phyloP scores from a whole-genome alignment of 139 green algal genomes.

The Chlamydomonas sphaeroides region DNA sequence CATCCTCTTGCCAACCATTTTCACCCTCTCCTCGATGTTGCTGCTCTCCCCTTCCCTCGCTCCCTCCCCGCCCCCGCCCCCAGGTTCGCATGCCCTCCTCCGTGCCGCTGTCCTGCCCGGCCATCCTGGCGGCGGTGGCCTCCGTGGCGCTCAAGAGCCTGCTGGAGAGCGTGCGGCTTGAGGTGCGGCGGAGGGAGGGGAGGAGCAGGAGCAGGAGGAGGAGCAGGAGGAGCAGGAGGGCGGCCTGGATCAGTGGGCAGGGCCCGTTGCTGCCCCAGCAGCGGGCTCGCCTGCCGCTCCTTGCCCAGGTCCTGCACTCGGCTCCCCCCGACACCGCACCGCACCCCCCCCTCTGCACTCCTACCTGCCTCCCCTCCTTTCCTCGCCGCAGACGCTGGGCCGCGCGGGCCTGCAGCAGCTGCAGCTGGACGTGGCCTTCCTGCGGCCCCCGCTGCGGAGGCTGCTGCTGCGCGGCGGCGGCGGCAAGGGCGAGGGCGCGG shows the following conservation, averaged over 20 bases:
- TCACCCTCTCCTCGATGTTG: too few relatives aligned
- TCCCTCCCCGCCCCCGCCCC: neutral
- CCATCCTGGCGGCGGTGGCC: slow-evolving; percentile 65
- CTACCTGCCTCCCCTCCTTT: neutral
- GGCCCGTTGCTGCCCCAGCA: too few relatives aligned
- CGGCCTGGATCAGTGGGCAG: too few relatives aligned
- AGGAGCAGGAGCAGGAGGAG: neutral
- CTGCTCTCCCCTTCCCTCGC: too few relatives aligned
- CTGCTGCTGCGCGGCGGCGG: slow-evolving; percentile 50
- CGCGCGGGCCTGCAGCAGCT: slow-evolving; percentile 82
- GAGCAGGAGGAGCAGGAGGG: neutral
- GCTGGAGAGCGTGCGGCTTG: slow-evolving; percentile 72
- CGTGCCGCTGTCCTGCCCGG: slow-evolving; percentile 32
- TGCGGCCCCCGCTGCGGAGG: slow-evolving; percentile 67
- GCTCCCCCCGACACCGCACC: neutral
- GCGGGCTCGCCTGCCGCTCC: too few relatives aligned
- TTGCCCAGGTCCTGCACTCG: too few relatives aligned
- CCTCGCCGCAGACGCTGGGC: slow-evolving; percentile 52
- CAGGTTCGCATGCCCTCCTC: slow-evolving; percentile 47
- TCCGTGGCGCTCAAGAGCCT: slow-evolving; percentile 71
- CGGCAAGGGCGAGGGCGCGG: slow-evolving; percentile 41
- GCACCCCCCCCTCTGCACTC: neutral
- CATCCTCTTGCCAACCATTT: too few relatives aligned
- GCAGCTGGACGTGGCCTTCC: slow-evolving; percentile 84
- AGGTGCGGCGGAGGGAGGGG: slow-evolving; percentile 33